phyloP scores from a whole-genome alignment of 768 basidiomycete species.

The Suillus tomentosus region DNA sequence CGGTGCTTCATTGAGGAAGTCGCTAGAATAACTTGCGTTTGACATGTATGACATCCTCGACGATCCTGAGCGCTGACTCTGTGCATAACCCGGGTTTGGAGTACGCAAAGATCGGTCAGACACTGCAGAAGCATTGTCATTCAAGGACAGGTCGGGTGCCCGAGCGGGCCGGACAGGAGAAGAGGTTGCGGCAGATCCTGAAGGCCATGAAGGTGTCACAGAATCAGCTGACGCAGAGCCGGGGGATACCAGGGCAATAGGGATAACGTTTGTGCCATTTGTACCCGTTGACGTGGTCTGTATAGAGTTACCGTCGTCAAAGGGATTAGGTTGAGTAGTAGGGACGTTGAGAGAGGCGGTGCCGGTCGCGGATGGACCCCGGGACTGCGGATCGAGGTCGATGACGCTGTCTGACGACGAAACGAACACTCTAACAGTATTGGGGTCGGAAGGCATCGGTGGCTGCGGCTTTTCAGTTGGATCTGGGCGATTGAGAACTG shows the following conservation, averaged over 20 bases:
- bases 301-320: slow-evolving; percentile 76
- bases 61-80: slow-evolving; percentile 55
- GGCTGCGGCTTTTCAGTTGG: slow-evolving; percentile 64
- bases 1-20: slow-evolving; percentile 78
- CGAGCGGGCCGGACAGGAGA: slow-evolving; percentile 58
- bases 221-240: slow-evolving; percentile 38
- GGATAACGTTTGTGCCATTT: slow-evolving; percentile 83
- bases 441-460: slow-evolving; percentile 35
- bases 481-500: slow-evolving; percentile 82
- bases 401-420: slow-evolving; percentile 52
- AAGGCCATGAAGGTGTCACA: slow-evolving; percentile 38
- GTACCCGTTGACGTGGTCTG: slow-evolving; percentile 74
- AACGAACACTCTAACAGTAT: slow-evolving; percentile 51
- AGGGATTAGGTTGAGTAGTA: slow-evolving; percentile 58
- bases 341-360: slow-evolving; percentile 13
- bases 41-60: slow-evolving; percentile 74
- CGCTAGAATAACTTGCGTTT: slow-evolving; percentile 73
- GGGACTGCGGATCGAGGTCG: slow-evolving; percentile 59
- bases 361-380: slow-evolving; percentile 26
- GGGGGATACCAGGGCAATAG: slow-evolving; percentile 77
- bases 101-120: slow-evolving; percentile 51
- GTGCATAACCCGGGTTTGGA: slow-evolving; percentile 39
- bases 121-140: slow-evolving; percentile 63
- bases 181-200: slow-evolving; percentile 23
- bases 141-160: slow-evolving; percentile 61